Evolutionary conservation across 192 early-diverging fungal species (phyloP).

Genomic region (Allomyces macrogynus): DNA sequence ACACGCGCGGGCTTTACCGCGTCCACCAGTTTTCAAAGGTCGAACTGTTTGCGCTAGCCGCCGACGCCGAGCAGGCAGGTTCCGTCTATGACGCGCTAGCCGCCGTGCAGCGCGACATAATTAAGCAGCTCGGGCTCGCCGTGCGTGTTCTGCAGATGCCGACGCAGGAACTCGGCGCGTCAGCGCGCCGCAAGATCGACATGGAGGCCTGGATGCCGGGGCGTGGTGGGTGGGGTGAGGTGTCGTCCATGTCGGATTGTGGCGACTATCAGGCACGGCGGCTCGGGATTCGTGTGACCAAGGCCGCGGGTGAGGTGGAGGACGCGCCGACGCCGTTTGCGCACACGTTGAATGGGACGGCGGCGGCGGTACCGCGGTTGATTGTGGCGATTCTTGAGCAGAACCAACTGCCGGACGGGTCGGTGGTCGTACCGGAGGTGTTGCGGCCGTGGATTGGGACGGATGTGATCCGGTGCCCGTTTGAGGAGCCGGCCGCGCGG

Average conservation of each 20-base stretch:
- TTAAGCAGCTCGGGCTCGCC: conserved; percentile 57
- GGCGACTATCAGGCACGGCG: conserved; percentile 82
- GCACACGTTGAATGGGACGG: conserved; percentile 84
- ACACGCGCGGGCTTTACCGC: conserved; percentile 71
- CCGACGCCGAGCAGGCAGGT: conserved; percentile 30
- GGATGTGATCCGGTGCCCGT: conserved; percentile 5
- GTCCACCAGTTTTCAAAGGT: conserved; percentile 95
- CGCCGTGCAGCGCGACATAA: conserved; percentile 49
- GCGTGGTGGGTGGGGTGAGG: conserved; percentile 56
- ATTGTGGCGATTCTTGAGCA: conserved; percentile 74
- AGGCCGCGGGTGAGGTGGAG: conserved; percentile 4
- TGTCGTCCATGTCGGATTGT: conserved; percentile 78
- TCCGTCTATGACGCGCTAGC: conserved; percentile 48
- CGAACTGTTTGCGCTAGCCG: conserved; percentile 61
- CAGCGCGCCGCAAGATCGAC: conserved; percentile 75
- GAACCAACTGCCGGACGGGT: conserved; percentile 50
- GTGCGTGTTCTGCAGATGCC: conserved; percentile 74
- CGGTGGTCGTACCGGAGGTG: conserved; percentile 42
- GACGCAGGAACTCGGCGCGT: conserved; percentile 74
- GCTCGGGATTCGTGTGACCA: conserved; percentile 42
- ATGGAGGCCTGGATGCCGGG: conserved; percentile 98
- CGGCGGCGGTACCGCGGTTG: conserved; percentile 69
- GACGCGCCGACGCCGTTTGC: conserved; percentile 38
- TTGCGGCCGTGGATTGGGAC: conserved; percentile 45
- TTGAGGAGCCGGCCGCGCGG: too few relatives aligned